These are phyloP conservation scores for Colletotrichum theobromicola DNA, from an alignment of 2,329 filamentous ascomycete genomes.

Conservation along the genomic window DNA sequence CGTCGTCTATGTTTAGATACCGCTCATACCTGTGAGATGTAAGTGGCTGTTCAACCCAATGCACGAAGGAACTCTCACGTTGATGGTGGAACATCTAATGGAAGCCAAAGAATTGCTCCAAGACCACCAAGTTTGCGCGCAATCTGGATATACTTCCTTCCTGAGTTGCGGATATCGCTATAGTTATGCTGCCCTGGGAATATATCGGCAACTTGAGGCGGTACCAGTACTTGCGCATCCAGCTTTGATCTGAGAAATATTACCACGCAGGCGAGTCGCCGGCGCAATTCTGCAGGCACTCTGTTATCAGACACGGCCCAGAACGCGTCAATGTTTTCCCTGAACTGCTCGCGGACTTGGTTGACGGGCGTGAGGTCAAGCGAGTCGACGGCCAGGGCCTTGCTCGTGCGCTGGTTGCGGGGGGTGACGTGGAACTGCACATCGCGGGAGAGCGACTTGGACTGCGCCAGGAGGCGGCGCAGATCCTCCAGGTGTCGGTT, in stretches of 20 bases:
- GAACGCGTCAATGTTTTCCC: conserved; percentile 25
- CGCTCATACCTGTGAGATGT: conserved; percentile 31
- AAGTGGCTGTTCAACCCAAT: not conserved
- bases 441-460: conserved; percentile 31
- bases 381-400: conserved; percentile 28
- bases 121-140: conserved; percentile 31
- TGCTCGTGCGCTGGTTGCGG: conserved; percentile 34
- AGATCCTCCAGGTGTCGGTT: conserved; percentile 32
- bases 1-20: conserved; percentile 38
- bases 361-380: conserved; percentile 21
- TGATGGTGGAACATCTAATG: conserved; percentile 33
- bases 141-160: conserved; percentile 39
- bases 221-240: conserved; percentile 23
- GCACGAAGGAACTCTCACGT: conserved; percentile 29
- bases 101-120: conserved; percentile 36
- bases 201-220: conserved; percentile 23
- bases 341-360: conserved; percentile 15
- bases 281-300: conserved; percentile 28
- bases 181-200: conserved; percentile 25
- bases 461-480: conserved; percentile 29
- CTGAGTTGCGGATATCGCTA: conserved; percentile 33
- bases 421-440: conserved; percentile 34
- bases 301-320: conserved; percentile 22
- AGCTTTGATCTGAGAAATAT: conserved; percentile 34
- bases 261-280: conserved; percentile 32